phyloP scores from a whole-genome alignment of 176 grass and related monocot genomes.

The Puccinellia tenuiflora region DNA sequence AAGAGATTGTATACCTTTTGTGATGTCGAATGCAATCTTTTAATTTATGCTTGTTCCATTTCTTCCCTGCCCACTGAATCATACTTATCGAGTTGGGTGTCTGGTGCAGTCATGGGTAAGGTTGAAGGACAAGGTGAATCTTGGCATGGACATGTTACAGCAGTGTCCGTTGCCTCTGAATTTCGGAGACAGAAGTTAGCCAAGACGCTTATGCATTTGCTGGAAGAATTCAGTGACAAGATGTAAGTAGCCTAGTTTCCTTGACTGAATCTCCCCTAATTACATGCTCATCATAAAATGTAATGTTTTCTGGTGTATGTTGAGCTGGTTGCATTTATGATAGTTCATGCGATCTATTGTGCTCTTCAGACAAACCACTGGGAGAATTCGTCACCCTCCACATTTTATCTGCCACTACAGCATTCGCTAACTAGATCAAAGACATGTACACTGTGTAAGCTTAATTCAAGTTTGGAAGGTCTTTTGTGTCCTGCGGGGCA shows the following conservation, averaged over 20 bases:
- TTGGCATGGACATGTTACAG: slow-evolving; percentile 97
- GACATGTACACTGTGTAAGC: neutral
- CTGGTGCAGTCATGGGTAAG: slow-evolving; percentile 92
- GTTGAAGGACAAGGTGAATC: slow-evolving; percentile 99
- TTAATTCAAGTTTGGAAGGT: neutral
- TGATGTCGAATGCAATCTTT: neutral
- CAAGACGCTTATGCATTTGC: slow-evolving; percentile 88
- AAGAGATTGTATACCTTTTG: neutral
- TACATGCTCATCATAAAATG: neutral
- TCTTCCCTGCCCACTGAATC: neutral
- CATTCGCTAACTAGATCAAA: neutral
- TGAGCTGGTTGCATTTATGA: neutral
- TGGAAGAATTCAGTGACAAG: slow-evolving; percentile 93
- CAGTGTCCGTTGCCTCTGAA: slow-evolving; percentile 83
- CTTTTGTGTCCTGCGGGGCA: neutral
- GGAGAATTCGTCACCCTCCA: neutral
- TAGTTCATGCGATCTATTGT: neutral
- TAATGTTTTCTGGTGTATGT: neutral
- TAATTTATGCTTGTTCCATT: neutral
- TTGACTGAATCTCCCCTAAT: neutral
- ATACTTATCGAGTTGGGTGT: slow-evolving; percentile 10
- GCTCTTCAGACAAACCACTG: neutral
- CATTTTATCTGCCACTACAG: neutral
- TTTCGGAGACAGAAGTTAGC: slow-evolving; percentile 86
- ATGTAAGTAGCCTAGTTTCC: slow-evolving; percentile 45